phyloP scores from a whole-genome alignment of 1,284 basidiomycete genomes.

The Tilletia horrida region DNA sequence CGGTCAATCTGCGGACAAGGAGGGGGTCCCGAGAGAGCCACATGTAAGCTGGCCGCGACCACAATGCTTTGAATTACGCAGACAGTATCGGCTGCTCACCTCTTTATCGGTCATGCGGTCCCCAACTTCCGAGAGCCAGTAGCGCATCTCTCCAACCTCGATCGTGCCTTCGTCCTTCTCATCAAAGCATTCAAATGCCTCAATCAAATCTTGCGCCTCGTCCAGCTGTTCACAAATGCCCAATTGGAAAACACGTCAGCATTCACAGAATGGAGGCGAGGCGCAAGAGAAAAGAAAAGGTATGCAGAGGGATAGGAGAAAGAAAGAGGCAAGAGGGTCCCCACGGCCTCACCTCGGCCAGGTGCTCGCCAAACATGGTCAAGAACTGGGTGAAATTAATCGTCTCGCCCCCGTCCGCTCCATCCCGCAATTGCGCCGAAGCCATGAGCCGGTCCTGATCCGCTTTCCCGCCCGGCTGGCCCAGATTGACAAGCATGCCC shows the following conservation, averaged over 20 bases:
- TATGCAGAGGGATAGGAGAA: too few relatives aligned
- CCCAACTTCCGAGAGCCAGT: conserved; percentile 46
- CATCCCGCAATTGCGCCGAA: conserved; percentile 4
- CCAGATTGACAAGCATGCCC: conserved; percentile 50
- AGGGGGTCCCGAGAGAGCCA: neutral
- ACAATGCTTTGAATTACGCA: too few relatives aligned
- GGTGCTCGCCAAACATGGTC: conserved; percentile 50
- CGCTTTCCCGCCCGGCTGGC: conserved; percentile 24
- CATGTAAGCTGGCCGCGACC: too few relatives aligned
- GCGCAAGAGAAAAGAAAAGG: neutral
- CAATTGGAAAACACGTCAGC: too few relatives aligned
- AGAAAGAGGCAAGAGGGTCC: too few relatives aligned
- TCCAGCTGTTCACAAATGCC: conserved; percentile 29
- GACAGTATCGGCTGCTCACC: too few relatives aligned
- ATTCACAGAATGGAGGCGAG: neutral
- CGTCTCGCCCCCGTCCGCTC: conserved; percentile 9
- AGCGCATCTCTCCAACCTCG: conserved; percentile 40
- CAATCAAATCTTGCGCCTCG: conserved; percentile 42
- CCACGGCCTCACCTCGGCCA: conserved; percentile 35
- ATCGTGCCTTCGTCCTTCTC: conserved; percentile 49
- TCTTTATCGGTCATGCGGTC: conserved; percentile 47
- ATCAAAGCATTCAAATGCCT: conserved; percentile 54
- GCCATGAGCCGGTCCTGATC: conserved; percentile 10
- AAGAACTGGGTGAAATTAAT: conserved; percentile 52
- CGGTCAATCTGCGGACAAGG: conserved; percentile 32